Percentiles rank a stretch among this genome's conserved stretches.
phyloP scores from a whole-genome alignment of 2,329 filamentous ascomycete genomes.

The Colletotrichum cordylinicola region DNA sequence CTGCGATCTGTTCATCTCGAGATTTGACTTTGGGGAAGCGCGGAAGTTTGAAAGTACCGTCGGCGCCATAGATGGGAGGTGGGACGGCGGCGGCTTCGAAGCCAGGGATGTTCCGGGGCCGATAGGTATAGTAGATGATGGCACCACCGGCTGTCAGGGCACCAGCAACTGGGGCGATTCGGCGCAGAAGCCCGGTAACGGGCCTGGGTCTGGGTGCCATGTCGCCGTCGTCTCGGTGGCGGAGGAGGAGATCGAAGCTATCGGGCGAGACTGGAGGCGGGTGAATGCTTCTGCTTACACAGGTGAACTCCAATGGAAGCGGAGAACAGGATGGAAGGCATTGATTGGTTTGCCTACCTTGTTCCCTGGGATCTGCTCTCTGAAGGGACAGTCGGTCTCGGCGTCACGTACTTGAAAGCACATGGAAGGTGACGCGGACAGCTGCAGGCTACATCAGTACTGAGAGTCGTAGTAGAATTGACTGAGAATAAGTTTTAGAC shows the following conservation, averaged over 20 bases:
- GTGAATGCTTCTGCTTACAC: not conserved
- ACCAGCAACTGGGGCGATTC: slow-evolving; percentile 48
- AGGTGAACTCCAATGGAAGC: not conserved
- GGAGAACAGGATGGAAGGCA: not conserved
- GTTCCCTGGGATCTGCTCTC: not conserved
- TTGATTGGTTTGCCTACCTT: not conserved
- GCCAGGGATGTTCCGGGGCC: slow-evolving; percentile 75
- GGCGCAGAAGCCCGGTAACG: slow-evolving; percentile 37
- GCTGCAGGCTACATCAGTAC: not conserved
- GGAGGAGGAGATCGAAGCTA: not conserved
- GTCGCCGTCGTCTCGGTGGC: not conserved
- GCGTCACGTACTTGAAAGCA: not conserved
- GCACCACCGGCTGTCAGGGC: slow-evolving; percentile 48
- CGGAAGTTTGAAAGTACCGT: slow-evolving; percentile 71
- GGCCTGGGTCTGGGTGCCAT: not conserved
- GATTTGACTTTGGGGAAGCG: slow-evolving; percentile 68
- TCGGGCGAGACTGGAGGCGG: not conserved
- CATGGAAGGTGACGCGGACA: not conserved
- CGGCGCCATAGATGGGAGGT: slow-evolving; percentile 72
- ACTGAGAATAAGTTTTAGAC: not conserved
- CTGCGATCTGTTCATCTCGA: slow-evolving; percentile 68
- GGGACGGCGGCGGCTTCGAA: slow-evolving; percentile 72
- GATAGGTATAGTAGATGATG: slow-evolving; percentile 60
- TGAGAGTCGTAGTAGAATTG: not conserved
- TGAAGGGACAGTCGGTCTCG: not conserved